Base-by-base conservation (phyloP, 441 rosid species). In the Gossypium davidsonii region DNA sequence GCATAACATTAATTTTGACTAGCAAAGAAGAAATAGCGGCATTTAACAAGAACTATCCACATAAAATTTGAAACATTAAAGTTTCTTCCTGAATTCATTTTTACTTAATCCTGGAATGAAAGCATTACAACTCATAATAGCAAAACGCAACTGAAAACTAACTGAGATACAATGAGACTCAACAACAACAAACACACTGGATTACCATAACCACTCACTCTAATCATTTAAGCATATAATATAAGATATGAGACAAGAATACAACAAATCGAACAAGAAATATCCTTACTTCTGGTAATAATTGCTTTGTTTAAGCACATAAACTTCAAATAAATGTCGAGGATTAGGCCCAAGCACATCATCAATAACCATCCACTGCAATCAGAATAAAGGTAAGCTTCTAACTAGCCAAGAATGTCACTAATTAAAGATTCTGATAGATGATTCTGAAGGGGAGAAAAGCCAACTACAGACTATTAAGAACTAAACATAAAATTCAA, bases 271-370 rank as follows among this genome's bases (percentile, higher is more conserved):
- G 11, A 78, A 70, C 39, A 62, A 8, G n/a, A 37, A 31, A 73
- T 62, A 68, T 59, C 67, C 84, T 79, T 86, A 91, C 99, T 83
- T 87, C 74, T 86, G 86, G 84, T 87, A 87, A 80, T 85, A 80
- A 82, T 83, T 93, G 81, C 88, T 87, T 81, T 89, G 98, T 72
- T 96, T 91, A 79, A 93, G 95, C 2, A 90, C 91, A 79, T 93
- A 90, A 76, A 96, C 93, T 86, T 93, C 98, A 18, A 93, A 91
- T 37, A 96, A 85, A 86, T 91, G 98, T 48, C 97, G 91, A 42
- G 97, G 89, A 72, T 86, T 91, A 71, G 99, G 75, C 49, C 98
- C 97, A 25, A 93, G 90, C 76, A 96, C 98, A 84, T 93, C 97
- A 75, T 87, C 84, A 72, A 93, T 80, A 82, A 91, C 82, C 23